These are phyloP conservation scores for Gossypium rotundifolium DNA, from an alignment of 345 rosid species.

Conservation along the genomic window DNA sequence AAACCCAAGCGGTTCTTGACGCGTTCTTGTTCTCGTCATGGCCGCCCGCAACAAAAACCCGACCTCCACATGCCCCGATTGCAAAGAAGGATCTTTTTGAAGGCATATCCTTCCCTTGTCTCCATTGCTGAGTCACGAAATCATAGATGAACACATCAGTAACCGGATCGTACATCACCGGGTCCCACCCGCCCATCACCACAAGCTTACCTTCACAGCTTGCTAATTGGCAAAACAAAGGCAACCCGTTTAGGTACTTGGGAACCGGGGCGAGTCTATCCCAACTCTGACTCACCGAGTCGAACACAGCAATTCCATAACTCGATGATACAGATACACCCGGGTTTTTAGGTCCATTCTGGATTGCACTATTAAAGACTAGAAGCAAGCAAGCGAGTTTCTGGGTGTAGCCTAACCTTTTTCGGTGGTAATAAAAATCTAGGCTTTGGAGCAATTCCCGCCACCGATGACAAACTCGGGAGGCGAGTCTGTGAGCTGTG, in stretches of 20 bases:
- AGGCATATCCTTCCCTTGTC: constrained; percentile 45
- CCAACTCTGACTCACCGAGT: constrained; percentile 38
- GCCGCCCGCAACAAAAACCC: constrained; percentile 50
- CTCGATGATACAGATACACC: constrained; percentile 20
- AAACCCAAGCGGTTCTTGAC: constrained; percentile 48
- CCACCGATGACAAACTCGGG: constrained; percentile 53
- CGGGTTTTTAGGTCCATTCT: constrained; percentile 20
- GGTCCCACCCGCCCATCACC: constrained; percentile 69
- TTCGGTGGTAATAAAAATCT: constrained; percentile 45
- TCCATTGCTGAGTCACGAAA: constrained; percentile 41
- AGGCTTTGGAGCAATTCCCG: constrained; percentile 34
- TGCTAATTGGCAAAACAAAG: constrained; percentile 52
- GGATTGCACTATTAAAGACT: constrained; percentile 7
- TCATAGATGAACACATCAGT: constrained; percentile 49
- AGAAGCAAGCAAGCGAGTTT: constrained; percentile 52
- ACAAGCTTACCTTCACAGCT: constrained; percentile 52
- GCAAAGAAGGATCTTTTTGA: constrained; percentile 53
- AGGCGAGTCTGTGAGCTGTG: constrained; percentile 37
- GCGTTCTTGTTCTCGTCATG: constrained; percentile 70
- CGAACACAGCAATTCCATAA: constrained; percentile 38
- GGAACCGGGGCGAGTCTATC: constrained; percentile 38
- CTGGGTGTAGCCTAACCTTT: constrained; percentile 30
- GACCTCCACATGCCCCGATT: constrained; percentile 29
- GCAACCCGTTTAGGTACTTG: constrained; percentile 43
- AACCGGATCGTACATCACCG: constrained; percentile 45